These are phyloP conservation scores for Calycina herbarum DNA, from an alignment of 2,329 filamentous ascomycete genomes.

Conservation along the genomic window DNA sequence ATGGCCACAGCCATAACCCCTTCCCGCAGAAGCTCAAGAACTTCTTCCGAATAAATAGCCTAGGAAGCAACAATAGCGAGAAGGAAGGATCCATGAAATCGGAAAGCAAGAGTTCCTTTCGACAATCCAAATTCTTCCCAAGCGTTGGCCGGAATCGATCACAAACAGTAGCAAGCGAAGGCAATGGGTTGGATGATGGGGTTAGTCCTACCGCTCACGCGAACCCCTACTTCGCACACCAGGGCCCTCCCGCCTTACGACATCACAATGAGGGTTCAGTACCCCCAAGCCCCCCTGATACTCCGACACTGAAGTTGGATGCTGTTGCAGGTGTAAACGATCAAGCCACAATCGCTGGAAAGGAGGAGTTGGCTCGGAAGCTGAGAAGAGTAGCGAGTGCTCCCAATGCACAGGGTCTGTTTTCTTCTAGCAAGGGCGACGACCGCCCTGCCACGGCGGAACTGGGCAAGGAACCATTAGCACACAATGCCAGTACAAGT, in stretches of 20 bases:
- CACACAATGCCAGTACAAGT: slow-evolving; percentile 54
- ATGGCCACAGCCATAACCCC: slow-evolving; percentile 54
- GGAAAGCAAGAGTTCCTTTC: slow-evolving; percentile 55
- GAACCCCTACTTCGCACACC: slow-evolving; percentile 96
- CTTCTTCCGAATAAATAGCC: slow-evolving; percentile 68
- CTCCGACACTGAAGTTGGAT: slow-evolving; percentile 74
- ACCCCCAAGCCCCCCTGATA: slow-evolving; percentile 89
- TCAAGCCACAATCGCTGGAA: slow-evolving; percentile 71
- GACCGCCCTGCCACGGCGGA: slow-evolving; percentile 83
- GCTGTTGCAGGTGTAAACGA: slow-evolving; percentile 64
- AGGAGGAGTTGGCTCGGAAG: slow-evolving; percentile 92
- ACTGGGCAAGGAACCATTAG: slow-evolving; percentile 77
- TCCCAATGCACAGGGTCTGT: slow-evolving; percentile 93
- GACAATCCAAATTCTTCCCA: slow-evolving; percentile 86
- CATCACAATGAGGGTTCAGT: slow-evolving; percentile 95
- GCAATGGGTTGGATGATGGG: slow-evolving; percentile 83
- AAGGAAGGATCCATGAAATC: slow-evolving; percentile 40
- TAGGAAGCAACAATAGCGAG: slow-evolving; percentile 39
- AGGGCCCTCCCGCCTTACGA: slow-evolving; percentile 87
- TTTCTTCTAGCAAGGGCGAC: slow-evolving; percentile 60
- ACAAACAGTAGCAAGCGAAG: slow-evolving; percentile 88
- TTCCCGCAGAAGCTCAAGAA: slow-evolving; percentile 69
- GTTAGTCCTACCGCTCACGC: slow-evolving; percentile 90
- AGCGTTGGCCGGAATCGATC: slow-evolving; percentile 86
- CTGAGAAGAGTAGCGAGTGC: slow-evolving; percentile 92